Evolutionary conservation across 495 filamentous ascomycete species (phyloP), one percentile per base, ranked within the genome.

Genomic region (Penicillium simplicissimum): DNA sequence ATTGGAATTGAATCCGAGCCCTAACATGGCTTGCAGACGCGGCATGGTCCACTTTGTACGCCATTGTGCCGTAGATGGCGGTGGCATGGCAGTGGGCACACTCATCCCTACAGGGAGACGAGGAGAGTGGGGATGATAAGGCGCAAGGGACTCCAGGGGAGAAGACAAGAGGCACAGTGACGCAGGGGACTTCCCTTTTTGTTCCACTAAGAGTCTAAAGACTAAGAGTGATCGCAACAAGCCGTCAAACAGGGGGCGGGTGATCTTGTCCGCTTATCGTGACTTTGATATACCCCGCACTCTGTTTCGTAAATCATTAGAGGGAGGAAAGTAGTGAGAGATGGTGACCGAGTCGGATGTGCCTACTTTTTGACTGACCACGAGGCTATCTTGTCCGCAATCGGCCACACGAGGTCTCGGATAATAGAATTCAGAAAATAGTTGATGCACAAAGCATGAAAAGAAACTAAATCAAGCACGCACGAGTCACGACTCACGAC

Each of bases 301-400:
- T 31, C 4, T 6, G 28, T 7, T 31, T 7, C 6, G 28, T 5
- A 31, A 0, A 31, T 31, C 4, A 31, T 31, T 31, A 31, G 23
- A 31, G 4, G 28, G 28, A 31, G 28, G 4, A 6, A 31, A 31
- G 28, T 31, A 31, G 28, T 31, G 28, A 7, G 4, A 0, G 28
- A 31, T 31, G 4, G 28, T 53, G 34, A 56, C 47, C 34, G 8
- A 52, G 37, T 57, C 62, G 58, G 52, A 40, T 60, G 57, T 64
- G 60, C 58, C 54, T 57, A 53, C 57, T 64, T 31, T 4, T 14
- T 14, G 28, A 43, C 25, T 35, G 21, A 15, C 31, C 31, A 42
- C 43, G 62, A 65, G 58, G 57, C 58, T 65, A 65, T 38, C 19
- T n/a, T 47, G 52, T 17, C 53, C 58, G 8, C 9, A 54, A 4